Evolutionary conservation across 768 basidiomycete genomes (phyloP), one percentile per base, ranked within the genome.

Genomic region (Trametes cingulata): DNA sequence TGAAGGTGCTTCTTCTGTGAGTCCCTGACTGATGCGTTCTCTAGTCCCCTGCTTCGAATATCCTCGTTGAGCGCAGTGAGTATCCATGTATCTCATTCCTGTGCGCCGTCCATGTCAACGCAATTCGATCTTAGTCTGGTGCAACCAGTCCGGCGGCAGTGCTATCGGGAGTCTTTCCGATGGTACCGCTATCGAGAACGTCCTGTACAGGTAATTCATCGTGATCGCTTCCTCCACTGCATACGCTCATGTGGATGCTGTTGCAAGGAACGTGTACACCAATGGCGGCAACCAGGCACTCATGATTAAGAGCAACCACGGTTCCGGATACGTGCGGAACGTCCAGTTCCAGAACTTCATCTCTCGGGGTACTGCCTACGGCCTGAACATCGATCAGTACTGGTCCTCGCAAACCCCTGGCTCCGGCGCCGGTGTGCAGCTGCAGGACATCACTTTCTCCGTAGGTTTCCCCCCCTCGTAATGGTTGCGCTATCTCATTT

Each of bases 221-320:
- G n/a, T 13, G 10, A 17, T 35, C 15, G 9, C 14, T 14, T 46
- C 17, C 22, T 4, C n/a, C 36, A 37, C 12, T 8, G 24, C 9
- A 14, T 14, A 8, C 36, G 7, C 8, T 37, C 36, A 37, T 14
- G 14, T 37, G 19, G 14, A 36, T 25, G 2, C 27, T 14, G 1
- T n/a, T 37, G 6, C 4, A 3, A 61, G 67, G 42, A 58, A 71
- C 52, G 52, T 72, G 29, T 72, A 72, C 60, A 69, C 65, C 29
- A 67, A 67, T 55, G 71, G 71, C 33, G 71, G 71, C 0, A 73
- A 72, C 62, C 71, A 73, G 52, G 68, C 69, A 9, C 60, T 71
- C 58, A 73, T 73, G 72, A 68, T 73, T 62, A 73, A 72, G 61
- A 57, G 60, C 49, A 68, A 68, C 60, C 47, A 57, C 33, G 67